These are phyloP conservation scores for Hemileccinum impolitum DNA, from an alignment of 768 basidiomycete species.

Conservation along the genomic window DNA sequence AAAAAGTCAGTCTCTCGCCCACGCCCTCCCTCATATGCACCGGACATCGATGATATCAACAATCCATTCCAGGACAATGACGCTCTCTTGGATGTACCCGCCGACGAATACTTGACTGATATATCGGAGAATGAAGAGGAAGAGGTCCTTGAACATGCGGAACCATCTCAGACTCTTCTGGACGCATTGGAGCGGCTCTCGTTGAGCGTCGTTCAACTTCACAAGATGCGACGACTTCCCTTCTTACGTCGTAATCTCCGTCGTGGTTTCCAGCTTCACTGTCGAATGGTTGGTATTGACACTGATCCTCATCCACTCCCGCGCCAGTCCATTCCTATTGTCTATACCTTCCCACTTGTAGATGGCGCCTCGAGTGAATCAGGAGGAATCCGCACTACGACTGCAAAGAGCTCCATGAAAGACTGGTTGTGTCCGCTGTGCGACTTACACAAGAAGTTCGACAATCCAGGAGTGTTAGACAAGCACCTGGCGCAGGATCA, in stretches of 20 bases:
- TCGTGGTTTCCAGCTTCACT: constrained; percentile 45
- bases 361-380: constrained; percentile 5
- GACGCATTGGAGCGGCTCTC: constrained; percentile 34
- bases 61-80: constrained; percentile 3
- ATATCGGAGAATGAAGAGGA: constrained; percentile 14
- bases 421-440: constrained; percentile 57
- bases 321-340: constrained; percentile 19
- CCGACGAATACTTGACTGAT: neutral
- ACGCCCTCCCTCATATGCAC: neutral
- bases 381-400: constrained; percentile 8
- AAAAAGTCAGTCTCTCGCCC: constrained; percentile 11
- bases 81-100: neutral
- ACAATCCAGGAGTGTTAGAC: constrained; percentile 40
- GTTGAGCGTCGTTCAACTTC: constrained; percentile 34
- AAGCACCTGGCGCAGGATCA: constrained; percentile 54
- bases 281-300: constrained; percentile 36
- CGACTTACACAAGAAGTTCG: constrained; percentile 40
- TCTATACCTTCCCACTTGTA: constrained; percentile 18
- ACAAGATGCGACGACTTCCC: constrained; percentile 42
- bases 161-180: constrained; percentile 35
- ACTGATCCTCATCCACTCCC: constrained; percentile 23
- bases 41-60: constrained; percentile 4
- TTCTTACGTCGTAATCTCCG: constrained; percentile 55
- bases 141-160: constrained; percentile 2
- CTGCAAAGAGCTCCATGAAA: constrained; percentile 25